phyloP scores from a whole-genome alignment of 257 asterid species.

The Craterostigma plantagineum region DNA sequence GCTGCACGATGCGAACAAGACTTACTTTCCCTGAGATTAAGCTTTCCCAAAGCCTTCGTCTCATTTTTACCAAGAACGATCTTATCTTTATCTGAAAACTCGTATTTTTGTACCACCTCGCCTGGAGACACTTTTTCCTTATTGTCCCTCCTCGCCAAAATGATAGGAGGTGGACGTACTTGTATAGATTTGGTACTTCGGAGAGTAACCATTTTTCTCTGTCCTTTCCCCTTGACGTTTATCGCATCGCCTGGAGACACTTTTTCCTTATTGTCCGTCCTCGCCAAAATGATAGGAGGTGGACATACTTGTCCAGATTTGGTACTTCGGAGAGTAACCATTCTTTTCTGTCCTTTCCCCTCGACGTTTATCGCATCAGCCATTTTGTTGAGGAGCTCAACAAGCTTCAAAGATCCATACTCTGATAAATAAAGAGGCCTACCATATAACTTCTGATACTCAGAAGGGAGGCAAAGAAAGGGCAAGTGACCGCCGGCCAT shows the following conservation, averaged over 20 bases:
- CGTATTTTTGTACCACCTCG: too few relatives aligned
- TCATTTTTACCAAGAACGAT: too few relatives aligned
- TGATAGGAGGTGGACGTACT: not conserved
- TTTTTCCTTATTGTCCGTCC: not conserved
- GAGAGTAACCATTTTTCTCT: constrained; percentile 37
- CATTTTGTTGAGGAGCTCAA: constrained; percentile 63
- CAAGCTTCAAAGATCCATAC: constrained; percentile 55
- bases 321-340: constrained; percentile 28
- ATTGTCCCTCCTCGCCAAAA: constrained; percentile 8
- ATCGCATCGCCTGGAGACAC: not conserved
- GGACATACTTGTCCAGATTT: not conserved
- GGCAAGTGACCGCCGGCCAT: constrained; percentile 54
- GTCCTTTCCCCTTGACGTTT: too few relatives aligned
- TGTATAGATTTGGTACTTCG: constrained; percentile 8
- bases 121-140: not conserved
- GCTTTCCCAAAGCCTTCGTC: too few relatives aligned
- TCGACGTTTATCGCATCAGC: constrained; percentile 30
- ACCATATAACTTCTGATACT: constrained; percentile 57
- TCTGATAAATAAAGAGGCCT: constrained; percentile 69
- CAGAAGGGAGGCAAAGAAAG: constrained; percentile 44
- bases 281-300: constrained; percentile 10
- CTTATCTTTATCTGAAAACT: not conserved
- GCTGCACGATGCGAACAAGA: constrained; percentile 8
- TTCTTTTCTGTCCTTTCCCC: constrained; percentile 42
- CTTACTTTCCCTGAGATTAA: not conserved